Percentiles rank a stretch among this genome's conserved stretches.
Conservation (phyloP, 208 protist species). For the Hexamita inflata region DNA sequence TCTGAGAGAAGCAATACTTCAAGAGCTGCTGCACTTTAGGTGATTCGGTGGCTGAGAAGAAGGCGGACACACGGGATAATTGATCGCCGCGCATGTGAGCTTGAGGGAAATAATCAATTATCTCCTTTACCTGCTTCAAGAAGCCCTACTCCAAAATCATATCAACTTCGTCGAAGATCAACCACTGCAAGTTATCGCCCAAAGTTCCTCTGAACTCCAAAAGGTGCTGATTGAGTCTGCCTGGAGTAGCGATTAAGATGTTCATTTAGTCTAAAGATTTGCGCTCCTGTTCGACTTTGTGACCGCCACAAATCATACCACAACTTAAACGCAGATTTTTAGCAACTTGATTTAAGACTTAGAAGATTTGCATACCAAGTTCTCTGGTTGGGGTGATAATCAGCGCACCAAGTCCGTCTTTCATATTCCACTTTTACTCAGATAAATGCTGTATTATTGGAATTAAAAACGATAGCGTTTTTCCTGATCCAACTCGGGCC, state of each 20-base stretch:
- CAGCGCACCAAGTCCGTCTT: slow-evolving; percentile 24
- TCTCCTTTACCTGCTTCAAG: background rate
- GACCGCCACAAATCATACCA: slow-evolving; percentile 24
- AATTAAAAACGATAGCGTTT: slow-evolving; percentile 71
- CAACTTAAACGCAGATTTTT: background rate
- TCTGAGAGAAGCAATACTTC: too few species aligned
- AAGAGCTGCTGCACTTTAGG: too few species aligned
- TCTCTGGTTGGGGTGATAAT: slow-evolving; percentile 39
- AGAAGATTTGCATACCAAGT: slow-evolving; percentile 35
- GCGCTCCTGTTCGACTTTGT: slow-evolving; percentile 8
- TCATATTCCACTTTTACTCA: background rate
- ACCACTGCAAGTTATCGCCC: background rate
- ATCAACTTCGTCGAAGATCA: slow-evolving; percentile 24
- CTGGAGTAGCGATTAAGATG: slow-evolving; percentile 42
- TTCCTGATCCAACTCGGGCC: slow-evolving; percentile 55
- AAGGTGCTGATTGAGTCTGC: slow-evolving; percentile 41
- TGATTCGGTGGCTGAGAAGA: too few species aligned
- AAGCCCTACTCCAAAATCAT: slow-evolving; percentile 20
- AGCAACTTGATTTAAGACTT: slow-evolving; percentile 10
- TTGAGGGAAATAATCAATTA: background rate
- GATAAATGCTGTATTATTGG: slow-evolving; percentile 56
- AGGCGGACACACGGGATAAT: slow-evolving; percentile 6
- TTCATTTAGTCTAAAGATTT: background rate
- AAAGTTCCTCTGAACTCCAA: slow-evolving; percentile 3
- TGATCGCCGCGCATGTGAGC: background rate